Evolutionary conservation across 352 stramenopile species (phyloP).

Genomic region (Lagenidium giganteum): DNA sequence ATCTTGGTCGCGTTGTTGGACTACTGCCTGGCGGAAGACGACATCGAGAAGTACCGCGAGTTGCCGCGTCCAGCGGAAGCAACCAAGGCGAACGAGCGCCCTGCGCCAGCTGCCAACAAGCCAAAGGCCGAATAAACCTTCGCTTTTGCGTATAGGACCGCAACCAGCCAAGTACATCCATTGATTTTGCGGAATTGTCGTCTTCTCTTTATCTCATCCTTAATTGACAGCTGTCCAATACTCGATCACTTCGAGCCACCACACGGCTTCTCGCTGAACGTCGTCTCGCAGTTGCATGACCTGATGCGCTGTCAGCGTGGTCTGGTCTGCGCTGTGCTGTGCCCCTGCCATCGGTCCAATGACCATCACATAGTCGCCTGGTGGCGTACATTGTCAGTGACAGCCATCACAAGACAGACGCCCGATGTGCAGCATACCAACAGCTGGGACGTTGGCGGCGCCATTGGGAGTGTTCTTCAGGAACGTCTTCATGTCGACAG

Average conservation of each 20-base stretch:
- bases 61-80: slow-evolving; percentile 2
- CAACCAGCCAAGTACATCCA: background rate
- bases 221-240: slow-evolving; percentile 36
- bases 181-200: background rate
- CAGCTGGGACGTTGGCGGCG: slow-evolving; percentile 25
- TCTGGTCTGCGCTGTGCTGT: too few species aligned
- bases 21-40: slow-evolving; percentile 67
- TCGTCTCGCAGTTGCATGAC: slow-evolving; percentile 51
- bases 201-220: slow-evolving; percentile 17
- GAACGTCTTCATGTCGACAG: slow-evolving; percentile 56
- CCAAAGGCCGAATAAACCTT: slow-evolving; percentile 42
- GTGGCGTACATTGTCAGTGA: background rate
- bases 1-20: slow-evolving; percentile 67
- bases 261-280: slow-evolving; percentile 51
- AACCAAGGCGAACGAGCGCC: slow-evolving; percentile 1
- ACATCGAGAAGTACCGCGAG: slow-evolving; percentile 15
- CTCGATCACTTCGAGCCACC: slow-evolving; percentile 70
- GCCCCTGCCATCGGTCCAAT: slow-evolving; percentile 56
- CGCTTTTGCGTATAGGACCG: background rate
- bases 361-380: slow-evolving; percentile 69
- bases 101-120: slow-evolving; percentile 18
- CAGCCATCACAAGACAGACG: background rate
- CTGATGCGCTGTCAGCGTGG: slow-evolving; percentile 52
- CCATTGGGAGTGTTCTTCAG: slow-evolving; percentile 51
- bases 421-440: too few species aligned